Conservation (phyloP, 345 rosid genomes). For the Aethionema arabicum region DNA sequence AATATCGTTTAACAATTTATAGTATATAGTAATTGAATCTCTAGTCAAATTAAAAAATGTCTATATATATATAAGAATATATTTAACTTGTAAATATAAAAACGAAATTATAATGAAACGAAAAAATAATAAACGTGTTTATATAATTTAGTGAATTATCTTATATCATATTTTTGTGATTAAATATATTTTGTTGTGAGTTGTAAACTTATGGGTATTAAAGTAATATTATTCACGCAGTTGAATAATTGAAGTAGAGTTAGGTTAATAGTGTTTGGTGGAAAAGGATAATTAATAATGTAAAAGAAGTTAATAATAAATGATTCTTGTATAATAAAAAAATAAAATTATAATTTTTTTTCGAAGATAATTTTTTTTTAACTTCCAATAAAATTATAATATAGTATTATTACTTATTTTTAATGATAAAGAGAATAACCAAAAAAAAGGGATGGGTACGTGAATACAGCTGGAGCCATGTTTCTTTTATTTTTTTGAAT, state of each 20-base stretch:
- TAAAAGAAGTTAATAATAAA: conserved; percentile 29
- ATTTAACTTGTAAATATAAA: no score
- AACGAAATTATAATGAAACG: no score
- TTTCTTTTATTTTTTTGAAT: conserved; percentile 31
- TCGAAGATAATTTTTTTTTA: no score
- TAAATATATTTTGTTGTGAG: not conserved
- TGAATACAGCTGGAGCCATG: conserved; percentile 74
- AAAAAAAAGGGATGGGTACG: conserved; percentile 34
- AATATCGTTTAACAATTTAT: no score
- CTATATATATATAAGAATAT: no score
- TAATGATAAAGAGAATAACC: conserved; percentile 15
- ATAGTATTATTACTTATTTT: not conserved
- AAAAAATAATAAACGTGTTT: no score
- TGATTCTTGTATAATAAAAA: conserved; percentile 8
- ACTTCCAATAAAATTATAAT: no score
- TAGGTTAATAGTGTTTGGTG: conserved; percentile 35
- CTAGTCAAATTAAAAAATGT: no score
- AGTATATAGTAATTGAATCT: no score
- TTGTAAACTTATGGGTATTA: not conserved
- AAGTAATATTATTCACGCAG: not conserved
- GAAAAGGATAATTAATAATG: conserved; percentile 18
- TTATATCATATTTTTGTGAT: conserved; percentile 7
- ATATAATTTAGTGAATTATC: not conserved
- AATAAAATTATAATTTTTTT: no score
- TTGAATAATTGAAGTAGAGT: conserved; percentile 32